Evolutionary conservation across 2,329 filamentous ascomycete species (phyloP).

Genomic region (Aureobasidium uvarum): DNA sequence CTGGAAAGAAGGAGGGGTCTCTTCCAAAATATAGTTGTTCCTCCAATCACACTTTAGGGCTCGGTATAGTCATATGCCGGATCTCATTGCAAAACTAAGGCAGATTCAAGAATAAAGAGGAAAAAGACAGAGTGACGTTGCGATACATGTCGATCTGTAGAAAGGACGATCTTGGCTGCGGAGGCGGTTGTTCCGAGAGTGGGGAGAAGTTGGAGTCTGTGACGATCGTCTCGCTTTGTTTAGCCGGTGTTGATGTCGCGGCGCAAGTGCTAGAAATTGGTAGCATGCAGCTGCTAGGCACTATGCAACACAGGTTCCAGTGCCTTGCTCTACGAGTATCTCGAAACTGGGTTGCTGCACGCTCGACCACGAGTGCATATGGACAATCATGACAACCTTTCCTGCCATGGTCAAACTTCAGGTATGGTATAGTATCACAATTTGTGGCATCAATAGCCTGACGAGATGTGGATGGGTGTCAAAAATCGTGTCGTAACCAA

Average conservation of each 20-base stretch:
- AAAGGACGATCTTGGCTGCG: neutral
- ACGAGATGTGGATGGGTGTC: neutral
- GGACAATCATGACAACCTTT: neutral
- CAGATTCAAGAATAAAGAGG: neutral
- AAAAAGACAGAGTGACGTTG: neutral
- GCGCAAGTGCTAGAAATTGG: neutral
- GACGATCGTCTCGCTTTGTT: neutral
- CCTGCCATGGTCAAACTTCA: neutral
- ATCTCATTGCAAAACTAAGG: neutral
- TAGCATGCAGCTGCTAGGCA: neutral
- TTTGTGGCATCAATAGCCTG: neutral
- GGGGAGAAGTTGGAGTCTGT: neutral
- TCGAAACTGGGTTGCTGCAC: neutral
- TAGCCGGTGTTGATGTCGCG: neutral
- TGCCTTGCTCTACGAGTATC: neutral
- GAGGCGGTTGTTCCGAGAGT: neutral
- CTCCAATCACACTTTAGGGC: slow-evolving; percentile 5
- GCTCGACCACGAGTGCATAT: neutral
- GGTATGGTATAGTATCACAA: no score
- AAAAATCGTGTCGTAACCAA: neutral
- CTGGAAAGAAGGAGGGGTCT: neutral
- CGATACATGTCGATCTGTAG: neutral
- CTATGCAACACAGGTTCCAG: neutral
- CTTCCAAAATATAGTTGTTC: neutral
- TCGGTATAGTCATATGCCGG: slow-evolving; percentile 1